Conservation (phyloP, 2,329 filamentous ascomycete species). For the Leptographium lundbergii region DNA sequence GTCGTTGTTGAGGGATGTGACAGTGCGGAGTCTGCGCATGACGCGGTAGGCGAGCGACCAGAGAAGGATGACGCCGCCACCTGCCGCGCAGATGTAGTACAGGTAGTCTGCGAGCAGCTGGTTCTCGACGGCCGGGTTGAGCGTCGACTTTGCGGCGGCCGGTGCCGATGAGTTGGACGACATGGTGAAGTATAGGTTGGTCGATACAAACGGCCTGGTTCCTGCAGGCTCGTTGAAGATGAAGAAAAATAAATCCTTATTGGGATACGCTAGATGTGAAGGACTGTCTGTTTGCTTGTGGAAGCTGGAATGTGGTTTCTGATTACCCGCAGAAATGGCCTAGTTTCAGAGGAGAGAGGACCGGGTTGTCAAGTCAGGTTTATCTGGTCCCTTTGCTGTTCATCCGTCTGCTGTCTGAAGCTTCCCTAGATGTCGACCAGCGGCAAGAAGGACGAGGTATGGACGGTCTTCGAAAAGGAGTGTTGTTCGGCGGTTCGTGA, state of each 20-base stretch:
- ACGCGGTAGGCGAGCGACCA: conserved; percentile 53
- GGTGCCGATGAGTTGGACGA: neutral
- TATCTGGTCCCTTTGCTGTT: neutral
- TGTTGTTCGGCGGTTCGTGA: neutral
- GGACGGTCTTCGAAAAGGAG: neutral
- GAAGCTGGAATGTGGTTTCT: neutral
- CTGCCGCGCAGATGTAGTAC: conserved; percentile 48
- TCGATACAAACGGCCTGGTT: neutral
- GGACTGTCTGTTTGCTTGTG: neutral
- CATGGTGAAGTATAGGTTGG: neutral
- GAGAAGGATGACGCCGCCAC: conserved; percentile 49
- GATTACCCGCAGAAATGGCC: conserved; percentile 1
- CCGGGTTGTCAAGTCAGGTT: no score
- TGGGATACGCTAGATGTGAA: neutral
- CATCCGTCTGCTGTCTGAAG: neutral
- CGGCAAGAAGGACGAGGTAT: neutral
- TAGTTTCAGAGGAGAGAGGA: neutral
- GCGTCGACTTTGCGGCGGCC: conserved; percentile 12
- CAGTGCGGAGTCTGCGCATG: conserved; percentile 55
- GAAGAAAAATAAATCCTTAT: neutral
- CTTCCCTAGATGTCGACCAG: neutral
- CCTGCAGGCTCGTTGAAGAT: conserved; percentile 6
- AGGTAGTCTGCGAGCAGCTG: conserved; percentile 47
- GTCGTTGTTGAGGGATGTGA: conserved; percentile 67
- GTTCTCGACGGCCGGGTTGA: conserved; percentile 27